Evolutionary conservation across 1,284 basidiomycete genomes (phyloP), one percentile per base, ranked within the genome.

Genomic region (Naganishia sp.): DNA sequence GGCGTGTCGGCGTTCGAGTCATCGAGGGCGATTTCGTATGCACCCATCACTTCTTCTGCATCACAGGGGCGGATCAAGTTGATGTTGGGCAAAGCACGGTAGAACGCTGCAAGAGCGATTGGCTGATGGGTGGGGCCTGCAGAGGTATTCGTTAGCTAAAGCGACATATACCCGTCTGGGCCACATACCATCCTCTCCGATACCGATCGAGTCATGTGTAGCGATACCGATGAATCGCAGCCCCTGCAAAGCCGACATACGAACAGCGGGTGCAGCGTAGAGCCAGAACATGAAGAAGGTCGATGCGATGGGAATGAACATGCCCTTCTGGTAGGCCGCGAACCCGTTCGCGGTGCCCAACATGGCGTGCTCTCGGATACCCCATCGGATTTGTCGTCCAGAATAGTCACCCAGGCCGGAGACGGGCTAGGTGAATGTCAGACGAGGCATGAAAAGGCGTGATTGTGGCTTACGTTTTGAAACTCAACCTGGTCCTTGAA

Each of bases 291-390:
- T 78, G 71, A 78, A 77, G 70, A 76, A 78, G 23, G 75, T 77
- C 15, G 76, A 94, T 90, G 73, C 90, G 90, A 81, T 91, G 87
- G 76, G 76, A 28, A 77, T 69, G 65, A 75, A 74, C 67, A 72
- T 72, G 21, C 76, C 76, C 64, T 73, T 75, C 33, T 77, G 75
- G 56, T 74, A 77, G 1, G 75, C 76, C 2, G 76, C 74, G 23
- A 77, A 50, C 53, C 76, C 76, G 65, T 77, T 77, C 1, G 70
- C 74, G 9, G 72, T 68, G 25, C 68, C 76, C 4, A 75, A 70
- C 76, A 77, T 77, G 50, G 75, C 75, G 63, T 72, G 72, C 65
- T 78, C 77, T 60, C 77, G 69, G 48, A 78, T 77, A 63, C 77
- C 77, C 56, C 72, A 78, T 56, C 76, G 69, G 59, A 78, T 72